Base-by-base conservation (phyloP, 768 basidiomycete genomes). In the Melanogaster broomeanus region DNA sequence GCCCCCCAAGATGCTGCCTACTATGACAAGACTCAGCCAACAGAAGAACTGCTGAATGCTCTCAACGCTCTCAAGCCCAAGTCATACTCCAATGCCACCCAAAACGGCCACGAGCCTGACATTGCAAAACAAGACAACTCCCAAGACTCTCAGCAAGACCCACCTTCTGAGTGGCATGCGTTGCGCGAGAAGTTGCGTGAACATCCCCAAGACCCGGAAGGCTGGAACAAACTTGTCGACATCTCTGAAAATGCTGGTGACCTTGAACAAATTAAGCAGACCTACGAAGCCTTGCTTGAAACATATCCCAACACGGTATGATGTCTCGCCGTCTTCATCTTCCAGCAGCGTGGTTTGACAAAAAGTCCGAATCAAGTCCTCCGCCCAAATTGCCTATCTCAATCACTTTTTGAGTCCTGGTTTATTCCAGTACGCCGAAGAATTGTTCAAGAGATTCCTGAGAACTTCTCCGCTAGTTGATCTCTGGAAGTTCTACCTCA, bases 261-360 rank as follows among this genome's bases (percentile, higher is more conserved):
- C 63, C 79, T 93, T 58, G 81, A 86, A 45, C 85, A 84, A 67
- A 86, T 95, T 57, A 83, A 90, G 55, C 79, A 82, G 40, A 83
- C 88, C 15, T 98, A 91, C 68, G 88, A 93, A 62, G 85, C 80
- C 37, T 75, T 98, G 57, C 78, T 96, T 50, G 82, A 85, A 63
- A 84, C 84, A 45, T 96, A 90, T 68, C 95, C 96, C 18, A 96
- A 96, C 69, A 93, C 89, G 61, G 94, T 98, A 74, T 77, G 90
- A 83, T 57, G 51, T 52, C 50, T 50, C 47, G 52, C 55, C 51
- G 58, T 66, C 49, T 58, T 49, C 51, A 9, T 59, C 56, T 60
- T 61, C 53, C 49, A 65, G 42, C 53, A 50, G 62, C 24, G 45
- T 57, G 58, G 42, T 65, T 64, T 58, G 56, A 61, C 61, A 47